Percentiles rank a stretch among this genome's conserved stretches.
These are phyloP conservation scores for Aspergillus ellipticus DNA, from an alignment of 495 filamentous ascomycete species.

Conservation along the genomic window DNA sequence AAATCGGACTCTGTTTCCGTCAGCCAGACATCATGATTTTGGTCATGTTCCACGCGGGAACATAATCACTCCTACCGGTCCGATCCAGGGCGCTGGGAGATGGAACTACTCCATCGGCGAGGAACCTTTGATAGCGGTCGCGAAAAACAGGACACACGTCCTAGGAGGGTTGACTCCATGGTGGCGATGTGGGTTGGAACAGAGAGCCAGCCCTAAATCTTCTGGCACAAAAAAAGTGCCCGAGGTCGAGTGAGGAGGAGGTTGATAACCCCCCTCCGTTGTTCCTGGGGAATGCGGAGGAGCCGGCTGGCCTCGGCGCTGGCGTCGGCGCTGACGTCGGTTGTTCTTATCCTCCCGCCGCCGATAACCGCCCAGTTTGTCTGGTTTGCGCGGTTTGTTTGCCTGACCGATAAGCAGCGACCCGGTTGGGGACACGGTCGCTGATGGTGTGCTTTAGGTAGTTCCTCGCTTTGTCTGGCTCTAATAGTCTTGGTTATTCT, in stretches of 20 bases:
- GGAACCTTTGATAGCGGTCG: neutral
- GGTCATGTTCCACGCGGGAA: neutral
- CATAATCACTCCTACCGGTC: slow-evolving; percentile 43
- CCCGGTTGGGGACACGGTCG: neutral
- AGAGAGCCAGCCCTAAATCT: neutral
- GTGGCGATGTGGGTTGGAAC: slow-evolving; percentile 3
- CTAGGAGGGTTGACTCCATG: slow-evolving; percentile 26
- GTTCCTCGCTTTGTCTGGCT: neutral
- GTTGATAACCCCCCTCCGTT: neutral
- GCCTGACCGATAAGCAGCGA: neutral
- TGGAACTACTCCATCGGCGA: slow-evolving; percentile 52
- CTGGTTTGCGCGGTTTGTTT: neutral
- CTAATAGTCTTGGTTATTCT: no score
- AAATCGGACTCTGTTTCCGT: slow-evolving; percentile 65
- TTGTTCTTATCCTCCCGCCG: slow-evolving; percentile 20
- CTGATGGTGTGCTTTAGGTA: no score
- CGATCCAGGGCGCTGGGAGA: slow-evolving; percentile 68
- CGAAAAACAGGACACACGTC: slow-evolving; percentile 4
- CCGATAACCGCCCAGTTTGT: slow-evolving; percentile 18
- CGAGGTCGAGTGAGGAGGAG: neutral
- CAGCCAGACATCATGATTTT: neutral
- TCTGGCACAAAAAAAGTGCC: neutral
- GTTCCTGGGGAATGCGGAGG: slow-evolving; percentile 32
- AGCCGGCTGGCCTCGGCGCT: slow-evolving; percentile 22
- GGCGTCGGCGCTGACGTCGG: slow-evolving; percentile 24